Conservation (phyloP, 2,329 filamentous ascomycete species). For the Fusarium xyrophilum region DNA sequence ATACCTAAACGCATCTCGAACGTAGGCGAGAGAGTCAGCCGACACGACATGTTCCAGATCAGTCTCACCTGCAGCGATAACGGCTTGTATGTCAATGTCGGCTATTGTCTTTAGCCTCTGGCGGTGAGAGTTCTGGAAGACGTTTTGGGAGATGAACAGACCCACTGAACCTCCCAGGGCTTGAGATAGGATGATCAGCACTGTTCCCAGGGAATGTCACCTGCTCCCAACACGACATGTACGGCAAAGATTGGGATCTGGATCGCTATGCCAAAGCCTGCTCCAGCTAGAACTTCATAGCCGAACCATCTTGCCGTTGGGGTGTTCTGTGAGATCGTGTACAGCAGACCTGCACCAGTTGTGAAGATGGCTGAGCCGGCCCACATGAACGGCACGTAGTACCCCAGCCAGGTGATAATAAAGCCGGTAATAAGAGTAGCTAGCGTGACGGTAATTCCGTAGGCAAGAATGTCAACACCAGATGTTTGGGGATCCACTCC, state of each 20-base stretch:
- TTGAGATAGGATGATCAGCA: constrained; percentile 54
- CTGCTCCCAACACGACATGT: constrained; percentile 50
- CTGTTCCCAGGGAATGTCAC: constrained; percentile 54
- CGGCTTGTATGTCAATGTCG: constrained; percentile 5
- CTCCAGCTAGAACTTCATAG: constrained; percentile 52
- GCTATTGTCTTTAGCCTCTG: constrained; percentile 6
- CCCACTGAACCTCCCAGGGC: constrained; percentile 50
- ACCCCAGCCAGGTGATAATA: constrained; percentile 17
- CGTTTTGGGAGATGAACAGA: constrained; percentile 31
- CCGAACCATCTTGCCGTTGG: constrained; percentile 50
- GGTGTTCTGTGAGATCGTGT: constrained; percentile 43
- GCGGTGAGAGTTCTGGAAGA: constrained; percentile 27
- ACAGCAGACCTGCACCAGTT: constrained; percentile 19
- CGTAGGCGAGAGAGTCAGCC: background rate
- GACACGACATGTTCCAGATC: constrained; percentile 24
- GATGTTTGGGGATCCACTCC: constrained; percentile 20
- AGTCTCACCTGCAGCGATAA: constrained; percentile 24
- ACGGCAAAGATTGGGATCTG: constrained; percentile 53
- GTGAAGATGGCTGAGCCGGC: constrained; percentile 24
- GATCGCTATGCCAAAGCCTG: constrained; percentile 52
- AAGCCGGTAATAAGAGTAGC: constrained; percentile 21
- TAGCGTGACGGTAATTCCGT: constrained; percentile 26
- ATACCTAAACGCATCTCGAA: constrained; percentile 23
- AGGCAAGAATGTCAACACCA: constrained; percentile 28
- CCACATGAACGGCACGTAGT: constrained; percentile 37